These are phyloP conservation scores for Rosa lucieae DNA, from an alignment of 306 rosid species.

Conservation along the genomic window DNA sequence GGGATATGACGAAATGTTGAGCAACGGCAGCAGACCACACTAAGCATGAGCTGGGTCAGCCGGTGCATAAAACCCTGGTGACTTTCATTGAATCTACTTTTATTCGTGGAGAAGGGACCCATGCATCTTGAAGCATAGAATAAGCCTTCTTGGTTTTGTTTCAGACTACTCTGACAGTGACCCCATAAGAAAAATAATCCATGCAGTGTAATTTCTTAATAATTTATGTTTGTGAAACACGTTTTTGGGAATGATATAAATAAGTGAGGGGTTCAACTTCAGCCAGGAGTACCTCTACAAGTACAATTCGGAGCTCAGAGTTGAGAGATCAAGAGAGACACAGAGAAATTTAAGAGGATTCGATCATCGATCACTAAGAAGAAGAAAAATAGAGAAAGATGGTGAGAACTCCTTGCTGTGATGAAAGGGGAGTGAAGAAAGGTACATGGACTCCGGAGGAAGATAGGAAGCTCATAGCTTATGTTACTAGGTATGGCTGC, in stretches of 20 bases:
- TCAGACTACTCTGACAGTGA: neutral
- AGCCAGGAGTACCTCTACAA: neutral
- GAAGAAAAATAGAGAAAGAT: conserved; percentile 24
- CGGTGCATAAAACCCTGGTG: neutral
- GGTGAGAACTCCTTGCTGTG: conserved; percentile 66
- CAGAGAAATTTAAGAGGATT: neutral
- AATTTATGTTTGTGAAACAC: conserved; percentile 5
- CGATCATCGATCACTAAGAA: neutral
- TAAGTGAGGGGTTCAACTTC: neutral
- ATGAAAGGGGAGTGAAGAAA: conserved; percentile 63
- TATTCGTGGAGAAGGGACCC: neutral
- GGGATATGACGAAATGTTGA: too few species aligned
- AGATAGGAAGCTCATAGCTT: conserved; percentile 67
- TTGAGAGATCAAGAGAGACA: neutral
- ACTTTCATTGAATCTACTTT: neutral
- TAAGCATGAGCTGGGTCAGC: too few species aligned
- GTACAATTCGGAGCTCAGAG: neutral
- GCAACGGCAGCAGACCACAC: too few species aligned
- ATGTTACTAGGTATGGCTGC: conserved; percentile 70
- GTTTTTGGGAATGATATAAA: conserved; percentile 25
- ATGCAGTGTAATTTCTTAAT: neutral
- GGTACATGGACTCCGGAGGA: conserved; percentile 88
- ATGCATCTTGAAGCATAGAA: neutral
- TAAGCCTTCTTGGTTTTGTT: neutral
- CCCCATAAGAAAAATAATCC: neutral